Base-by-base conservation (phyloP, 768 basidiomycete species). In the Boletus rufocinnamomeus region DNA sequence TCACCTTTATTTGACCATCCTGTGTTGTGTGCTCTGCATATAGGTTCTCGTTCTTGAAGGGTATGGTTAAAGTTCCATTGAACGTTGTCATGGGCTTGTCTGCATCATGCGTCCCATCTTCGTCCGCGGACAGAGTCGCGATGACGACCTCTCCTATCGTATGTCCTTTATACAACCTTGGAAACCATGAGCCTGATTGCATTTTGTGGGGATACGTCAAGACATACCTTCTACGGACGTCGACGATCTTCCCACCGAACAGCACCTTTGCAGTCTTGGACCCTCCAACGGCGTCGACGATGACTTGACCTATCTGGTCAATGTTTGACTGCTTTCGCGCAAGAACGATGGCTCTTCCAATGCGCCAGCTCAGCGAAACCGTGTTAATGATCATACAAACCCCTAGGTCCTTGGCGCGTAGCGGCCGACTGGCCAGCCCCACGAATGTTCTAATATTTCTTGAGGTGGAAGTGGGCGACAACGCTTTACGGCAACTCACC, bases 31-130 rank as follows among this genome's bases (percentile, higher is more conserved):
- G 62, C 59, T 80, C 79, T 9, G 82, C 84, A 41, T 77, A 80
- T 17, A 85, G 66, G 68, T 85, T 84, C 63, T 85, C 85, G 64
- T 85, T 85, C 71, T 85, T 82, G 75, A 86, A 86, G 14, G 84
- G 83, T 57, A 86, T 80, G 13, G 75, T 62, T 51, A 86, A 67
- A 4, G 69, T 72, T 43, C 71, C 69, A 16, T 66, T 48, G 46
- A 69, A 69, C 52, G 70, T 73, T 16, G 46, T 59, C 40, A 58
- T 55, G 38, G 60, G 50, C 30, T 35, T 46, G 54, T 63, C 52
- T 8, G 53, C 16, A 49, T 68, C 69, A 43, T 75, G 71, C 23
- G 65, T 71, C 43, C 61, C 50, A n/a, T 69, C 69, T 30, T 66
- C 67, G 53, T 69, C 73, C 54, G 61, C 58, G 62, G 71, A 58